These are phyloP conservation scores for Fusarium setosum DNA, from an alignment of 2,329 filamentous ascomycete genomes.

Conservation along the genomic window DNA sequence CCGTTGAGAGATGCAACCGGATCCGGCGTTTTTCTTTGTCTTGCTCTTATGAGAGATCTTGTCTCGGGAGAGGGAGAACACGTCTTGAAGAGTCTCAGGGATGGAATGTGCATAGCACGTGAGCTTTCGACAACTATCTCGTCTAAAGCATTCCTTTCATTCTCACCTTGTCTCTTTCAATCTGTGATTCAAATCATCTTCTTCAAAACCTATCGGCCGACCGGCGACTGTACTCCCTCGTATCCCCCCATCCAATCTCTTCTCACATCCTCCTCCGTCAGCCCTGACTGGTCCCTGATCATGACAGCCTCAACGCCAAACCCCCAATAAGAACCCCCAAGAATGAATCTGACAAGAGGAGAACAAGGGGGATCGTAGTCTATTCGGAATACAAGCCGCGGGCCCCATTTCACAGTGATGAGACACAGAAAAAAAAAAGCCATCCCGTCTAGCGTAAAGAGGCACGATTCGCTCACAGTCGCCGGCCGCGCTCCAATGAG, in stretches of 20 bases:
- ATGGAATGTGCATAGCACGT: slow-evolving; percentile 28
- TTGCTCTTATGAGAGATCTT: too few species aligned
- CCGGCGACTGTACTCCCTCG: too few species aligned
- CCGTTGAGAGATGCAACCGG: neutral
- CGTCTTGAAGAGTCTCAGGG: neutral
- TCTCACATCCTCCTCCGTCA: slow-evolving; percentile 4
- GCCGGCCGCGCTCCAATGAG: slow-evolving; percentile 39
- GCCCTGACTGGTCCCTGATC: slow-evolving; percentile 7
- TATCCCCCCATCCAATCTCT: too few species aligned
- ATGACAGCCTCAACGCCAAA: slow-evolving; percentile 18
- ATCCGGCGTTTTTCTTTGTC: neutral
- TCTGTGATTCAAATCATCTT: neutral
- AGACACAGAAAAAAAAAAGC: slow-evolving; percentile 26
- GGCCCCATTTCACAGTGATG: slow-evolving; percentile 24
- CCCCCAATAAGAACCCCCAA: slow-evolving; percentile 18
- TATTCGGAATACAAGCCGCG: slow-evolving; percentile 24
- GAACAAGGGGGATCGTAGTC: slow-evolving; percentile 15
- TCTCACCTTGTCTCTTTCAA: neutral
- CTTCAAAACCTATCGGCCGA: too few species aligned
- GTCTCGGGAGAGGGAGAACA: neutral
- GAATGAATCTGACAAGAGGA: slow-evolving; percentile 8
- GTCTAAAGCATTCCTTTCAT: neutral
- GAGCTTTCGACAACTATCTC: slow-evolving; percentile 4
- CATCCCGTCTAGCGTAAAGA: slow-evolving; percentile 38
- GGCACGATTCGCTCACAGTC: slow-evolving; percentile 41